Evolutionary conservation across 306 rosid species (phyloP).

Genomic region (Neltuma alba): DNA sequence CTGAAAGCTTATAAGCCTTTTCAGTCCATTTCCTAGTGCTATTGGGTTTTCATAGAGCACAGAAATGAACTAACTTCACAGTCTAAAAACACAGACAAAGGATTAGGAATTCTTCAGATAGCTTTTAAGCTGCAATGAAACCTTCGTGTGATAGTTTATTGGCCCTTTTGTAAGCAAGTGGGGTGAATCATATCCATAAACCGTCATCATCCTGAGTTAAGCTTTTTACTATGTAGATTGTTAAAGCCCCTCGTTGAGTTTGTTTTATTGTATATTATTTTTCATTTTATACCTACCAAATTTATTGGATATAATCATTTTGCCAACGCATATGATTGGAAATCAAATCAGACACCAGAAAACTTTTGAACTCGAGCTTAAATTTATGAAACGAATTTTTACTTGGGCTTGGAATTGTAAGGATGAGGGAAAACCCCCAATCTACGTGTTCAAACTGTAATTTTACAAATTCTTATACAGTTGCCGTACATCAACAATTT

Average conservation of each 20-base stretch:
- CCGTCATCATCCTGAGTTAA: background rate
- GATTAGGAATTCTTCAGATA: background rate
- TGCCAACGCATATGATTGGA: background rate
- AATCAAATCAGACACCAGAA: background rate
- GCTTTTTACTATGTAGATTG: background rate
- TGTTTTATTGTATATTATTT: background rate
- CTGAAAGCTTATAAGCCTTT: constrained; percentile 54
- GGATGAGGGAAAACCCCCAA: background rate
- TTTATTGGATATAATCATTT: background rate
- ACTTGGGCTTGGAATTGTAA: background rate
- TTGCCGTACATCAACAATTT: background rate
- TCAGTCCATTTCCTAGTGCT: background rate
- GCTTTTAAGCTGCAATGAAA: background rate
- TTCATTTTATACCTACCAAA: background rate
- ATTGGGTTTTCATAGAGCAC: background rate
- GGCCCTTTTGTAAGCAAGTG: background rate
- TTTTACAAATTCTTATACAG: too few species aligned
- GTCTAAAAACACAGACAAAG: background rate
- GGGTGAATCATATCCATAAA: background rate
- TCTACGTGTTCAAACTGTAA: background rate
- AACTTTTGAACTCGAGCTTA: background rate
- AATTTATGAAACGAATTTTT: background rate
- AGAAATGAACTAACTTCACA: background rate
- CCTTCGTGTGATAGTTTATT: background rate
- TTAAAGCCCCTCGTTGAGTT: background rate